Conservation (phyloP, 495 filamentous ascomycete genomes). For the Mytilinidion resinicola region DNA sequence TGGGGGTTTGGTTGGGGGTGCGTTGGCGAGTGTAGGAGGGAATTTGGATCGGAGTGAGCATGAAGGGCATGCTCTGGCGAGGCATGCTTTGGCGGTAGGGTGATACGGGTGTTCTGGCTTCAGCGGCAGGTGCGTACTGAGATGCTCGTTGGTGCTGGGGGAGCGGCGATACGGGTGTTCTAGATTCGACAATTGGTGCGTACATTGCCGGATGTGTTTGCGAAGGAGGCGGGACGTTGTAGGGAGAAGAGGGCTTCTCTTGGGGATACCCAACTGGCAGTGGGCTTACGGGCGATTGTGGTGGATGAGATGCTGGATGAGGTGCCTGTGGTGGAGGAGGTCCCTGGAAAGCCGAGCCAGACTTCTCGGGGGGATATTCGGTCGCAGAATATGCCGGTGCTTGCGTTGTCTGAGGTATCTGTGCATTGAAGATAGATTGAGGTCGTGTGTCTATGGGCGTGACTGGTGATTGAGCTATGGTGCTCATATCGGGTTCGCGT, state of each 20-base stretch:
- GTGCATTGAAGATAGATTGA: constrained; percentile 14
- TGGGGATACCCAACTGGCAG: not conserved
- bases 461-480: constrained; percentile 3
- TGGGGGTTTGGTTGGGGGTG: constrained; percentile 13
- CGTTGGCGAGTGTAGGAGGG: not conserved
- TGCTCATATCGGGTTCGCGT: not conserved
- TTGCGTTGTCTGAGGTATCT: not conserved
- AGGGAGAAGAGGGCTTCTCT: not conserved
- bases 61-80: too few species aligned
- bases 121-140: too few species aligned
- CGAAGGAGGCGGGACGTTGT: not conserved
- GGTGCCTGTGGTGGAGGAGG: constrained; percentile 1
- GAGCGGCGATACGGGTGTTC: not conserved
- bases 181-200: not conserved
- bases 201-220: constrained; percentile 5
- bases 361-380: not conserved
- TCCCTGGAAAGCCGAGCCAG: not conserved
- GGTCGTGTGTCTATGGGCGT: constrained; percentile 19
- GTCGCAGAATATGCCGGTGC: not conserved
- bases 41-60: too few species aligned
- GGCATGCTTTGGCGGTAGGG: too few species aligned
- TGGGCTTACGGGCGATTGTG: too few species aligned
- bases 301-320: not conserved
- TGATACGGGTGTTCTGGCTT: too few species aligned
- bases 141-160: too few species aligned